These are phyloP conservation scores for Aphanocladium album DNA, from an alignment of 2,329 filamentous ascomycete species.

Conservation along the genomic window DNA sequence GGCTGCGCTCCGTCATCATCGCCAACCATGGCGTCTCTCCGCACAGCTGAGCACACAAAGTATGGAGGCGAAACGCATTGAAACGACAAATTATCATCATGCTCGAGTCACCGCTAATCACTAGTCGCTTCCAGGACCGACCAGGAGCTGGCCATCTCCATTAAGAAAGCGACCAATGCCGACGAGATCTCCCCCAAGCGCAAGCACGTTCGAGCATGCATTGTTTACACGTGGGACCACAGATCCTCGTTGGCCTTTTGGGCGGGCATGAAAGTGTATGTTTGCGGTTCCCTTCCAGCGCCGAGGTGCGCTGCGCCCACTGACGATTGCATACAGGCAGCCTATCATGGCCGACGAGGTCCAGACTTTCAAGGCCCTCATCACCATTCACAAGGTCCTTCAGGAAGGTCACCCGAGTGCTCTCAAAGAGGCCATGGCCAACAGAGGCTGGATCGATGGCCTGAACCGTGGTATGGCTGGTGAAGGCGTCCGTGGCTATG, in stretches of 20 bases:
- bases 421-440: constrained; percentile 80
- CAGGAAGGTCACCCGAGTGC: constrained; percentile 92
- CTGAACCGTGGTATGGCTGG: constrained; percentile 76
- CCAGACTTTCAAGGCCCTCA: constrained; percentile 97
- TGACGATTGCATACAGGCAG: constrained; percentile 53
- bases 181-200: constrained; percentile 66
- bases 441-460: constrained; percentile 88
- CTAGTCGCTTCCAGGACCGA: constrained; percentile 50
- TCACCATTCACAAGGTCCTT: constrained; percentile 94
- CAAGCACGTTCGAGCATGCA: constrained; percentile 97
- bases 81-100: too few relatives aligned
- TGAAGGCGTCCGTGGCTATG: constrained; percentile 86
- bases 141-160: constrained; percentile 64
- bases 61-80: too few relatives aligned
- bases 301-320: neutral
- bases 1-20: constrained; percentile 4
- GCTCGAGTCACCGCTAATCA: neutral
- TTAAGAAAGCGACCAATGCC: constrained; percentile 63
- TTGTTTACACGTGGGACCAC: constrained; percentile 99
- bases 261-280: constrained; percentile 96
- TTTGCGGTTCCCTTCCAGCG: constrained; percentile 22
- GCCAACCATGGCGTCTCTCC: constrained; percentile 12
- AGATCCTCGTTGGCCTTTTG: constrained; percentile 93
- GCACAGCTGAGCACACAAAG: constrained; percentile 14
- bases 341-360: constrained; percentile 98